Evolutionary conservation across 2,329 filamentous ascomycete genomes (phyloP).

Genomic region (Lachnellula suecica): DNA sequence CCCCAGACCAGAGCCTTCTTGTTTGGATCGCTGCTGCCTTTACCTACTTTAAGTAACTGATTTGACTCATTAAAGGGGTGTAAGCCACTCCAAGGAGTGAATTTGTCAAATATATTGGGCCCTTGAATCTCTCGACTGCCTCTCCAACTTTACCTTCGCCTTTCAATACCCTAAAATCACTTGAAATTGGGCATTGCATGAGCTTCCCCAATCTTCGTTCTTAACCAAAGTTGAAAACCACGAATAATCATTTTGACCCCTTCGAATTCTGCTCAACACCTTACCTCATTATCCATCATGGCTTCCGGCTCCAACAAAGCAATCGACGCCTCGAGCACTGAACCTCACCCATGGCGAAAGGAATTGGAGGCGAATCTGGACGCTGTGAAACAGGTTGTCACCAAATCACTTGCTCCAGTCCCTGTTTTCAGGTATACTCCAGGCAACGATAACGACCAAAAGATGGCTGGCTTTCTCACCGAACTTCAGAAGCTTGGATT

Average conservation of each 20-base stretch:
- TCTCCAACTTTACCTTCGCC: too few species aligned
- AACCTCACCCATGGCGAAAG: slow-evolving; percentile 22
- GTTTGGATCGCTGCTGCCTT: too few species aligned
- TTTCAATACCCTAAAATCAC: too few species aligned
- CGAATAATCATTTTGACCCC: not conserved
- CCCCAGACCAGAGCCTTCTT: too few species aligned
- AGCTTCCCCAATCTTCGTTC: too few species aligned
- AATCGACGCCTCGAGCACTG: slow-evolving; percentile 20
- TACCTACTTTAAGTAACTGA: too few species aligned
- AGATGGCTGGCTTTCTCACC: slow-evolving; percentile 34
- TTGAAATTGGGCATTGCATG: too few species aligned
- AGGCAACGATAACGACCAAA: slow-evolving; percentile 28
- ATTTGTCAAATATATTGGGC: too few species aligned
- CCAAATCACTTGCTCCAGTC: slow-evolving; percentile 40
- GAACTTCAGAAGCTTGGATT: slow-evolving; percentile 49
- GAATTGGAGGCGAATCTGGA: slow-evolving; percentile 37
- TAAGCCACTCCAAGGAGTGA: too few species aligned
- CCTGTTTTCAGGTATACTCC: slow-evolving; percentile 37
- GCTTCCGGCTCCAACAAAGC: not conserved
- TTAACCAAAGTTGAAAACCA: too few species aligned
- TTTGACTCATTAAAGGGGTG: too few species aligned
- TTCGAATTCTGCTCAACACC: not conserved
- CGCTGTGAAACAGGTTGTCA: slow-evolving; percentile 38
- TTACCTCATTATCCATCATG: not conserved
- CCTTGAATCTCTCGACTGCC: too few species aligned